A percentile compares a stretch with the other conserved stretches of the same genome.
Conservation (phyloP, 2,329 filamentous ascomycete genomes). For the Ceratocystis alfenasii region DNA sequence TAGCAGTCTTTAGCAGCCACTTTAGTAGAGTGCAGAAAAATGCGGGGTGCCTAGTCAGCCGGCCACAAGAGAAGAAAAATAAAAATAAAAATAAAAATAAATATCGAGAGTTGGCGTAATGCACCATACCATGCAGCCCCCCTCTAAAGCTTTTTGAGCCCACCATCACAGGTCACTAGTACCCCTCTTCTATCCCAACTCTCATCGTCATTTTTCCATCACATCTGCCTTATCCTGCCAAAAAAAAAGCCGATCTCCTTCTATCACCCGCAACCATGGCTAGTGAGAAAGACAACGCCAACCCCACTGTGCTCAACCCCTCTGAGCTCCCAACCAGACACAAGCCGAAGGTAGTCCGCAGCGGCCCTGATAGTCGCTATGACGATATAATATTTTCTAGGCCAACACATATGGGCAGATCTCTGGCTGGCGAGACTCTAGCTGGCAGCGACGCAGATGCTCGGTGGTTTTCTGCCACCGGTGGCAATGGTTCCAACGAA, state of each 20-base stretch:
- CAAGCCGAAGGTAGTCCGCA: slow-evolving; percentile 35
- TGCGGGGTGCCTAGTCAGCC: background rate
- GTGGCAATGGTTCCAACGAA: slow-evolving; percentile 47
- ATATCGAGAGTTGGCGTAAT: background rate
- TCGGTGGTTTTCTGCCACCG: slow-evolving; percentile 25
- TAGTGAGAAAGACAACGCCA: slow-evolving; percentile 57
- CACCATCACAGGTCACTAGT: background rate
- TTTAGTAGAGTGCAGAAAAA: background rate
- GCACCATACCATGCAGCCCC: background rate
- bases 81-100: background rate
- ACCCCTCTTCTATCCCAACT: background rate
- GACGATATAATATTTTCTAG: slow-evolving; percentile 37
- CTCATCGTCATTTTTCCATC: background rate
- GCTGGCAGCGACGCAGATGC: slow-evolving; percentile 7
- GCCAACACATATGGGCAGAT: slow-evolving; percentile 34
- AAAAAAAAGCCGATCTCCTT: background rate
- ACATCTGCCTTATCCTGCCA: background rate
- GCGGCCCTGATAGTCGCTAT: slow-evolving; percentile 38
- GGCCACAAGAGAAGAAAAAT: too few species aligned
- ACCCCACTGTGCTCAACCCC: slow-evolving; percentile 81
- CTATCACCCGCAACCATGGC: slow-evolving; percentile 7
- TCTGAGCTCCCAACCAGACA: slow-evolving; percentile 77
- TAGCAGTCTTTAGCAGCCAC: background rate
- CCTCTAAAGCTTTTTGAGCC: background rate
- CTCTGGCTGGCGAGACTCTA: slow-evolving; percentile 24